These are phyloP conservation scores for Sonneratia caseolaris DNA, from an alignment of 345 rosid genomes.

Conservation along the genomic window DNA sequence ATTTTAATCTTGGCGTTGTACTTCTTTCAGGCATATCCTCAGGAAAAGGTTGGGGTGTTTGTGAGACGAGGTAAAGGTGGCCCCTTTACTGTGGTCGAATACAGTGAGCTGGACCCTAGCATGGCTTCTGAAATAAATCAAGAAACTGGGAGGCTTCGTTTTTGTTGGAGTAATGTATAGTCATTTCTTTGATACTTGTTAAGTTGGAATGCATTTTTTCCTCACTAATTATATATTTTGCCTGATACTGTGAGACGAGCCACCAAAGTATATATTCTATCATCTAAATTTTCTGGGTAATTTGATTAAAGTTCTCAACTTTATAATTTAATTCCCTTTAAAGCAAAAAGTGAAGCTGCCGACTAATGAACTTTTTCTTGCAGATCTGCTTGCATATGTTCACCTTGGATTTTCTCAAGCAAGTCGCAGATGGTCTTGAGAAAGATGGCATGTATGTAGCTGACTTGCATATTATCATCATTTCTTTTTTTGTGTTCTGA, in stretches of 20 bases:
- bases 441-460: conserved; percentile 79
- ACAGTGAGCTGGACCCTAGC: conserved; percentile 81
- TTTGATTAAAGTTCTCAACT: neutral
- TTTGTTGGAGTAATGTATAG: conserved; percentile 97
- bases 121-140: conserved; percentile 91
- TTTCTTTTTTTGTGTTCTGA: neutral
- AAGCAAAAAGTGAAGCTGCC: neutral
- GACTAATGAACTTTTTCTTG: conserved; percentile 9
- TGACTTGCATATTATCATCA: neutral
- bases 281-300: neutral
- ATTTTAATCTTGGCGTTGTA: neutral
- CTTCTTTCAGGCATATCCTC: conserved; percentile 77
- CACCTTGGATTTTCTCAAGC: conserved; percentile 86
- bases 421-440: conserved; percentile 90
- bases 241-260: neutral
- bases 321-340: neutral
- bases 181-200: conserved; percentile 3
- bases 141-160: conserved; percentile 88
- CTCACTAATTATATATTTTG: neutral
- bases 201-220: neutral
- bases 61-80: conserved; percentile 98
- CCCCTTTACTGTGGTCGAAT: conserved; percentile 90
- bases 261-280: neutral
- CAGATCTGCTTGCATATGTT: conserved; percentile 99
- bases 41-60: conserved; percentile 93